These are phyloP conservation scores for Cutaneotrichosporon sp. DNA, from an alignment of 1,284 basidiomycete species.

Conservation along the genomic window DNA sequence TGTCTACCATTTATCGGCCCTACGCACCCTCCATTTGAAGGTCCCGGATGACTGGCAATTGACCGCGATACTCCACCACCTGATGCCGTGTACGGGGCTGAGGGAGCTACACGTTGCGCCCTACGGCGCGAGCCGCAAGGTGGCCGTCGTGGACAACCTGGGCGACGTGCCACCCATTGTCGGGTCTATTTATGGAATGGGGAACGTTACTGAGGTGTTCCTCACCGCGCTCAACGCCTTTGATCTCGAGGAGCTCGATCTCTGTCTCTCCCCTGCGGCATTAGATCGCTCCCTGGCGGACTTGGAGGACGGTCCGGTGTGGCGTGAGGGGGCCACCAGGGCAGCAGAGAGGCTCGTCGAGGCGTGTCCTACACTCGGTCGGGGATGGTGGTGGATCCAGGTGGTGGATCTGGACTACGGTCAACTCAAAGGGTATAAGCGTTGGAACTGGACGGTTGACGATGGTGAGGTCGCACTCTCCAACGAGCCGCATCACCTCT, in stretches of 20 bases:
- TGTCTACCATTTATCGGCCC: neutral
- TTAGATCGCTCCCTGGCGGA: neutral
- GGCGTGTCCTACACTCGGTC: neutral
- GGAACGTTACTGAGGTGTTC: neutral
- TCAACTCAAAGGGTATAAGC: conserved; percentile 17
- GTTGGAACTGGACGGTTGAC: conserved; percentile 9
- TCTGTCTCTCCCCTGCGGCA: conserved; percentile 4
- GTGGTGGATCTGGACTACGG: conserved; percentile 17
- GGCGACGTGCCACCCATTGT: neutral
- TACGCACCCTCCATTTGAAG: conserved; percentile 15
- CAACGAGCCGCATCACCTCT: neutral
- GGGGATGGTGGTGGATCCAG: conserved; percentile 20
- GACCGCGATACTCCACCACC: neutral
- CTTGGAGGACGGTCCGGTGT: neutral
- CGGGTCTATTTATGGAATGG: neutral
- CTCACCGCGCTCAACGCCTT: neutral
- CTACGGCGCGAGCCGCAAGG: conserved; percentile 18
- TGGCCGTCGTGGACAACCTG: conserved; percentile 3
- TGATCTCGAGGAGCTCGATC: conserved; percentile 7
- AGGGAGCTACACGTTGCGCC: conserved; percentile 11
- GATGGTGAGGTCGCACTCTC: neutral
- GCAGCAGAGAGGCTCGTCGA: neutral
- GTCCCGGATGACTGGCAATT: neutral
- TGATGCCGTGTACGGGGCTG: neutral
- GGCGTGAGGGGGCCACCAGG: neutral